Evolutionary conservation across 345 rosid species (phyloP).

Genomic region (Erodium maritimum): DNA sequence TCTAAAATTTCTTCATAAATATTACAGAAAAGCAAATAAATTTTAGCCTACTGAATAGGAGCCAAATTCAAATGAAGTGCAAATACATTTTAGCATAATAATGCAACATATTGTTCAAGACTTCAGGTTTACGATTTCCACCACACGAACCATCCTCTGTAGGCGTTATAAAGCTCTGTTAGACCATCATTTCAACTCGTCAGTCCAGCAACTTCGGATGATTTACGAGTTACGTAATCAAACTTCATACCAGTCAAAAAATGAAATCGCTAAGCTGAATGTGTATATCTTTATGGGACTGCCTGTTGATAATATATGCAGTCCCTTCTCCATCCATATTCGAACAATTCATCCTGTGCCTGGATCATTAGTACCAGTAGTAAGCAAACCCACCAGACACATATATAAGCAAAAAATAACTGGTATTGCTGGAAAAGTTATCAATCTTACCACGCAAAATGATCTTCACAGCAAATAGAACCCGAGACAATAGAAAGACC

Average conservation of each 20-base stretch:
- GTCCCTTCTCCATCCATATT: constrained; percentile 36
- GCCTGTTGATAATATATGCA: constrained; percentile 26
- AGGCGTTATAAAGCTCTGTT: too few species aligned
- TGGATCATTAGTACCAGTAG: constrained; percentile 10
- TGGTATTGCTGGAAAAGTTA: not conserved
- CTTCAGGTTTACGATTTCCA: too few species aligned
- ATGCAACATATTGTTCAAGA: too few species aligned
- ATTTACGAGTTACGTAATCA: too few species aligned
- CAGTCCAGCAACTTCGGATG: too few species aligned
- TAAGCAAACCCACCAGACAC: not conserved
- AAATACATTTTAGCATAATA: too few species aligned
- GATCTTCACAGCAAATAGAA: constrained; percentile 66
- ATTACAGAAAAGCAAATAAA: too few species aligned
- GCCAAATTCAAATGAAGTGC: too few species aligned
- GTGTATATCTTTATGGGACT: constrained; percentile 11
- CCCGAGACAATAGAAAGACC: constrained; percentile 46
- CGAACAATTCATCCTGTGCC: constrained; percentile 62
- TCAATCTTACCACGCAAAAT: constrained; percentile 41
- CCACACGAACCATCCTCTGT: too few species aligned
- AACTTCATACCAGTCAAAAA: constrained; percentile 22
- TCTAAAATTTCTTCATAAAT: too few species aligned
- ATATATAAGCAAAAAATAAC: not conserved
- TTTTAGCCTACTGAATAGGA: too few species aligned
- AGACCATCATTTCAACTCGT: too few species aligned
- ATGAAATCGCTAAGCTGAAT: constrained; percentile 48